Base-by-base conservation (phyloP, 176 grass and related monocot genomes). In the Raddia distichophylla region DNA sequence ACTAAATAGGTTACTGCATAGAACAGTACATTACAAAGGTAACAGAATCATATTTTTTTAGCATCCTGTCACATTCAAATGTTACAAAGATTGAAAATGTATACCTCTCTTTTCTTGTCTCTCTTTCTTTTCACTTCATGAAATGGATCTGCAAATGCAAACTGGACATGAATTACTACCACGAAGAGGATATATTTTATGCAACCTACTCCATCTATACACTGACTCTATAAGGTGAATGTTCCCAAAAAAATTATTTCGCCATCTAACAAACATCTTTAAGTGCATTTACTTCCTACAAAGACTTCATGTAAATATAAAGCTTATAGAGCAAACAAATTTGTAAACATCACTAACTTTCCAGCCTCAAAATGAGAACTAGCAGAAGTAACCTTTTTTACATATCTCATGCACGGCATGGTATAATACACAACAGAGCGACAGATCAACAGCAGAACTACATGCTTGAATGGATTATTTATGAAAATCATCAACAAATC, bases 51-150 rank as follows among this genome's bases (percentile, higher is more conserved):
- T 50, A 43, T 43, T 67, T 10, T 67, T 16, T 48, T 64, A n/a
- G 16, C 10, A 54, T 40, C 15, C 55, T 33, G 34, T 65, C 32
- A 40, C 11, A 64, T 48, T 48, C 16, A 52, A 64, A 66, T 59
- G 17, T 14, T 45, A 13, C 13, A 40, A 77, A 80, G 18, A 86
- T 8, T 19, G 61, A 5, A 44, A 61, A 76, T 45, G 27, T 33
- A 64, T 95, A 99, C 97, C 97, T 99, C 97, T 93, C 80, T 91
- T 76, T 88, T 95, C 72, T 87, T 91, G 91, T 99, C 97, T 63
- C 73, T 90, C 83, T 83, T 99, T 27, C 93, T 89, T 81, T 84
- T 95, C 69, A 99, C 97, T 84, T 93, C 93, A 61, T 93, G 97
- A 89, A 95, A 99, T 40, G 93, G 90, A 83, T 99, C 97, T 99